Evolutionary conservation across 495 filamentous ascomycete species (phyloP).

Genomic region (Entonaema liquescens): DNA sequence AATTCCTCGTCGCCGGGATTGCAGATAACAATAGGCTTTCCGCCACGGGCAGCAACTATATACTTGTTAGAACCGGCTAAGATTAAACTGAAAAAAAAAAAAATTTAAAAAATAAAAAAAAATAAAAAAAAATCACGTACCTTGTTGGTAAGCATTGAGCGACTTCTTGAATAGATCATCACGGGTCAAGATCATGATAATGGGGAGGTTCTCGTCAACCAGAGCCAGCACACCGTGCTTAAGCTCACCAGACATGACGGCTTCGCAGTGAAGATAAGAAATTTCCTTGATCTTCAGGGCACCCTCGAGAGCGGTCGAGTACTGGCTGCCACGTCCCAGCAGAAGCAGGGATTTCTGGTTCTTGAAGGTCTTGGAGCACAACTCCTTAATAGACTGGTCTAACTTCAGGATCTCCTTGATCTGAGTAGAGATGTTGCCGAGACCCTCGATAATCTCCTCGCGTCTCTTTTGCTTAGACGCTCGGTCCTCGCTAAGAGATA

Average conservation of each 20-base stretch:
- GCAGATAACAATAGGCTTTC: constrained; percentile 98
- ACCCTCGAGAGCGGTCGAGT: constrained; percentile 96
- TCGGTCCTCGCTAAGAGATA: constrained; percentile 94
- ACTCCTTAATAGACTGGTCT: constrained; percentile 90
- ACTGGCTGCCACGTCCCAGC: constrained; percentile 92
- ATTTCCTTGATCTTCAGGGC: constrained; percentile 99
- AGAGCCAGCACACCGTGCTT: constrained; percentile 98
- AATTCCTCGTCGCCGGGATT: constrained; percentile 92
- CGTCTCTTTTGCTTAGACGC: constrained; percentile 92
- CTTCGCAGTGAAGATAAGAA: constrained; percentile 98
- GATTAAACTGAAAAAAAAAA: background rate
- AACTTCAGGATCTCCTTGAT: constrained; percentile 90
- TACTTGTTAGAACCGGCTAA: constrained; percentile 22
- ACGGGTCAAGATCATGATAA: constrained; percentile 98
- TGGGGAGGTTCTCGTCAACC: constrained; percentile 96
- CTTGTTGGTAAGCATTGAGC: constrained; percentile 97
- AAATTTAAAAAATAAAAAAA: too few species aligned
- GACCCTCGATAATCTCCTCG: constrained; percentile 96
- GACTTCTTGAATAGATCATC: constrained; percentile 97
- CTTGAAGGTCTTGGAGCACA: constrained; percentile 91
- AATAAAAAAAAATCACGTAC: constrained; percentile 57
- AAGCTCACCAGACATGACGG: constrained; percentile 98
- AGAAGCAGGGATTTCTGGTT: constrained; percentile 95
- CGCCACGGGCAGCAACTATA: constrained; percentile 87
- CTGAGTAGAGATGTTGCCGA: constrained; percentile 84